Evolutionary conservation across 345 rosid species (phyloP), one percentile per base, ranked within the genome.

Genomic region (Melaleuca quinquenervia): DNA sequence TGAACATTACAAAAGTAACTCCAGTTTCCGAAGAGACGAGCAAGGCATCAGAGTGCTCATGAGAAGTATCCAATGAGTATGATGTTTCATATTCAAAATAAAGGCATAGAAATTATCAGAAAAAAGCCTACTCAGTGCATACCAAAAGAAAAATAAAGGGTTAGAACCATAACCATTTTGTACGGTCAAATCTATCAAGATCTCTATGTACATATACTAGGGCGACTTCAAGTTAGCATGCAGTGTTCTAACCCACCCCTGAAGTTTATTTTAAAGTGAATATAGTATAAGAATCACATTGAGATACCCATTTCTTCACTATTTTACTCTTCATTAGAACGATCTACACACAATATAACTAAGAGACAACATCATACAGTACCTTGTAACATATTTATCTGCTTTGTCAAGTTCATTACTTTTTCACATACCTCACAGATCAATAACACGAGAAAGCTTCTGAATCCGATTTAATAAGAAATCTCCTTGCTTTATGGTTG

Each of bases 401-500:
- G 36, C 87, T 52, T 60, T 85, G 64, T 52, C 82, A 78, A 27
- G 78, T 70, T 11, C 7, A 41, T 50, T 54, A 55, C 41, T 32
- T 45, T 64, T 64, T 32, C 45, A 70, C 89, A 82, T 26, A 49
- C 41, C 90, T 95, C 92, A 98, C 56, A 96, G 92, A 89, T 98
- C 99, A 88, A 98, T 98, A 58, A 98, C 98, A 58, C 99, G 98
- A 45, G 98, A 96, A 58, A 98, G 91, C 95, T 96, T 98, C 91
- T 98, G 99, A 93, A 98, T 96, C 84, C 98, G 91, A 93, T 98
- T 98, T 64, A 98, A 90, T 21, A 98, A 88, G 93, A 98, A 96
- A 91, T 98, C 99, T 11, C 99, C 99, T 90, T 98, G 99, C 94
- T 98, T 98, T 90, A 98, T 98, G 11, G 99, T 98, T 55, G 96